Evolutionary conservation across 2,329 filamentous ascomycete species (phyloP), one percentile per base, ranked within the genome.

Genomic region (Cyphellophora europaea): DNA sequence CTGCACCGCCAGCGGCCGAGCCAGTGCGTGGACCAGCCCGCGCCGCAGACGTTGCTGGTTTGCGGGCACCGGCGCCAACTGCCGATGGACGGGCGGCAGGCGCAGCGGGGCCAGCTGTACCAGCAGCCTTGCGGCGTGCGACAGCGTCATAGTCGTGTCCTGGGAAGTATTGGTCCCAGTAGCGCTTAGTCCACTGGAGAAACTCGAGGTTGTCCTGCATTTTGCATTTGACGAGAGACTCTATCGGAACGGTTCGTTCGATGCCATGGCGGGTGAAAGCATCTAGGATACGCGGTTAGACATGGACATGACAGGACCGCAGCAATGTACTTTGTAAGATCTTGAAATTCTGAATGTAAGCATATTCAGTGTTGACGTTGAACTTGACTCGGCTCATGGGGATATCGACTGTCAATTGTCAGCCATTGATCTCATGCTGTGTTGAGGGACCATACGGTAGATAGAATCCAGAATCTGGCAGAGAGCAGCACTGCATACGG

Each of bases 131-230:
- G 59, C 91, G 76, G 55, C 91, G 77, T 36, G 72, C 70, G 16
- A 93, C 73, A 8, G 91, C 86, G 57, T 98, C 91, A 67, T 98
- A 98, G 47, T 96, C 91, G 53, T 91, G 87, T 40, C 91, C 91
- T 5, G 91, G 91, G 64, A 85, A 98, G 71, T 95, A 87, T 58
- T 95, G 85, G 55, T 98, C 91, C 91, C 91, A 98, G 69, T 87
- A 95, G 50, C 74, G 72, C 74, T 98, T 98, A 40, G 80, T 80
- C 82, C 87, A 98, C 66, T 98, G 91, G 42, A 98, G 71, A 61
- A 98, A 98, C 58, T 96, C 91, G 52, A 98, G 82, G 68, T 98
- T 98, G 63, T 98, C 91, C 72, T 98, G 91, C 89, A 98, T 98
- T 71, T 94, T 95, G 72, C 91, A 98, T 64, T 96, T 98, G 53